These are phyloP conservation scores for Carpinus fangiana DNA, from an alignment of 306 rosid genomes.

Conservation along the genomic window DNA sequence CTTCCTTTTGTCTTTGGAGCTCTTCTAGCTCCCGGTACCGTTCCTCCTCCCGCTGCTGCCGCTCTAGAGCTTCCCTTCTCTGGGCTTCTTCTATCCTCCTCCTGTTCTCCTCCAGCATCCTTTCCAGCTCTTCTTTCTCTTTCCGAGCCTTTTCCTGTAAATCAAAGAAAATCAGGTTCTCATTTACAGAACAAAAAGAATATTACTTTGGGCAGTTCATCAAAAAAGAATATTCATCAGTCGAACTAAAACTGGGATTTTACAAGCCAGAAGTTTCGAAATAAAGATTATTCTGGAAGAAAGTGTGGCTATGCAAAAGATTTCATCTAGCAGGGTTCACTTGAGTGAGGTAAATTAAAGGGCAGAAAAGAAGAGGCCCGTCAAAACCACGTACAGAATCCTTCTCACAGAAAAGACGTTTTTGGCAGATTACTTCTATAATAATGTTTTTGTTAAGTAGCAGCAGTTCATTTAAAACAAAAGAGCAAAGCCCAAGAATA, in stretches of 20 bases:
- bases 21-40: constrained; percentile 95
- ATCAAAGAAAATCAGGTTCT: not conserved
- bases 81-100: constrained; percentile 86
- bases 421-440: not conserved
- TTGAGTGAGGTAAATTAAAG: not conserved
- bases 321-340: not conserved
- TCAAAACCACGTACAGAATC: not conserved
- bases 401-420: not conserved
- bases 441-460: too few relatives aligned
- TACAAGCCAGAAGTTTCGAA: not conserved
- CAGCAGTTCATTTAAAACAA: not conserved
- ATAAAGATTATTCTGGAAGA: not conserved
- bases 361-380: not conserved
- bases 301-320: not conserved
- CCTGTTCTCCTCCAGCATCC: constrained; percentile 82
- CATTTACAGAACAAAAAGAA: not conserved
- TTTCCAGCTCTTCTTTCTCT: constrained; percentile 79
- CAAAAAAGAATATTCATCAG: not conserved
- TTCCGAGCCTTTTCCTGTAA: constrained; percentile 69
- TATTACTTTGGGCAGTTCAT: not conserved
- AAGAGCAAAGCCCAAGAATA: not conserved
- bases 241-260: not conserved
- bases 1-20: constrained; percentile 95
- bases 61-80: constrained; percentile 91
- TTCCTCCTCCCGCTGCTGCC: constrained; percentile 92